Evolutionary conservation across 306 rosid genomes (phyloP), one percentile per base, ranked within the genome.

Genomic region (Vigna unguiculata): DNA sequence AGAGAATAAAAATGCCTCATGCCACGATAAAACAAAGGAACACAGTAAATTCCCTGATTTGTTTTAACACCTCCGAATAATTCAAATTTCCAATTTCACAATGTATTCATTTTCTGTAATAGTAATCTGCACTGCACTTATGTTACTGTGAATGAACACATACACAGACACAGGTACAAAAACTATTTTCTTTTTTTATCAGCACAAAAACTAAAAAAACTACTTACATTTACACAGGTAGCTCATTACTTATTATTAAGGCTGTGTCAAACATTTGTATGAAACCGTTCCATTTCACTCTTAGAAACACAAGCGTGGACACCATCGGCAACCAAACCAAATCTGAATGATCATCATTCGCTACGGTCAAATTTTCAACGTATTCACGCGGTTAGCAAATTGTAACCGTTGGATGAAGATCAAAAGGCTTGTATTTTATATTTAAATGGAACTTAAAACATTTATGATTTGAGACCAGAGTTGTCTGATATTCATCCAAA

Each of bases 31-130:
- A 61, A 51, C 21, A 38, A 19, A 52, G 40, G 6, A 68, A 67
- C 36, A 67, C 63, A 46, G 65, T 60, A 59, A 48, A 11, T 54
- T 53, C 81, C 73, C 54, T 25, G 48, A 43, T 59, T 22, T 38
- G 9, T 20, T 40, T 21, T 5, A 51, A 14, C 63, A 75, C 36
- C 11, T 40, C 15, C 15, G 22, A 15, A 43, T 55, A 11, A 48
- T 71, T 69, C 79, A 43, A 36, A 25, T 15, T 22, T 40, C 22
- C 59, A 24, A n/a, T 22, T 53, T n/a, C 46, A 38, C 21, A 4
- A 19, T 68, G 53, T 30, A 20, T 38, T 47, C 12, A 38, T 34
- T 67, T 58, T 38, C 34, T 34, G 41, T 14, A 8, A 45, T 30
- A 9, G 22, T 45, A n/a, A 62, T 21, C 20, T 40, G 45, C 13